Evolutionary conservation across 2,329 filamentous ascomycete genomes (phyloP).

Genomic region (Aspergillus luchuensis): DNA sequence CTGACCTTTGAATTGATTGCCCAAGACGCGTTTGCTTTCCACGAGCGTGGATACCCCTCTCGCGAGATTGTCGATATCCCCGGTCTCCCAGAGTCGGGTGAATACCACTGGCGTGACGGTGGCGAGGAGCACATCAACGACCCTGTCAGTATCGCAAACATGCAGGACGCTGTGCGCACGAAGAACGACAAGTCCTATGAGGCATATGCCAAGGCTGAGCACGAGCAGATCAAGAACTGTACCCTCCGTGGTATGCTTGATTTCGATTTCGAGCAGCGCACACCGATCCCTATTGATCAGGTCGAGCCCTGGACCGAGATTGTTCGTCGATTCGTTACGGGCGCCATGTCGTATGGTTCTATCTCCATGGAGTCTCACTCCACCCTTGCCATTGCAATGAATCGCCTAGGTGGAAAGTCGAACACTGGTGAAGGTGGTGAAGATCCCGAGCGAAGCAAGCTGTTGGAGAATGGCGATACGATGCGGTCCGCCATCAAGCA

Average conservation of each 20-base stretch:
- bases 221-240: constrained; percentile 95
- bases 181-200: constrained; percentile 99
- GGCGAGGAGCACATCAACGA: constrained; percentile 96
- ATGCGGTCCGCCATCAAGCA: constrained; percentile 99
- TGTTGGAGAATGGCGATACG: constrained; percentile 87
- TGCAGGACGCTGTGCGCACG: constrained; percentile 91
- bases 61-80: constrained; percentile 74
- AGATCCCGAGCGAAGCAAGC: constrained; percentile 84
- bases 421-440: constrained; percentile 98
- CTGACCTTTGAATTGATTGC: constrained; percentile 92
- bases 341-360: constrained; percentile 97
- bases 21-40: constrained; percentile 90
- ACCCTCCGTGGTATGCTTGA: constrained; percentile 92
- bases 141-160: constrained; percentile 90
- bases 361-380: constrained; percentile 99
- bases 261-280: constrained; percentile 88
- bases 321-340: constrained; percentile 92
- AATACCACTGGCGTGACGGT: constrained; percentile 98
- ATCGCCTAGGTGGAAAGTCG: constrained; percentile 91
- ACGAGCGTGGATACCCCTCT: constrained; percentile 88
- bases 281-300: constrained; percentile 88
- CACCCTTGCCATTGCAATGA: constrained; percentile 94
- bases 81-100: constrained; percentile 86
- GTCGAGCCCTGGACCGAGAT: constrained; percentile 99
- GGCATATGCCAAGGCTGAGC: constrained; percentile 88